These are phyloP conservation scores for Solanum clarkiae DNA, from an alignment of 257 asterid genomes.

Conservation along the genomic window DNA sequence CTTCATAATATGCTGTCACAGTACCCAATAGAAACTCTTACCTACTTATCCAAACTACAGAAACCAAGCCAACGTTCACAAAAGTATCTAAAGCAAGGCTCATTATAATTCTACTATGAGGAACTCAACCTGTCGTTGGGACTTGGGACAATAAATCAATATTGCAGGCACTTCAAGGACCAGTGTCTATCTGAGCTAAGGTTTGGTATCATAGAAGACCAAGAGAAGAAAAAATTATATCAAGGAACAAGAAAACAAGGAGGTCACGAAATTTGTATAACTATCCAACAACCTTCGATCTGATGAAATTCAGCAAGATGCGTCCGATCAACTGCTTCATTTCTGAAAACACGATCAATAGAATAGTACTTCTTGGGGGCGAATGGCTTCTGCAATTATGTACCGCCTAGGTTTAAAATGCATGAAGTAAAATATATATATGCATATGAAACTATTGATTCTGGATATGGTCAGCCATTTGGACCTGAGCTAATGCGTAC, in stretches of 20 bases:
- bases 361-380: constrained; percentile 86
- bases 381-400: constrained; percentile 53
- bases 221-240: background rate
- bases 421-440: background rate
- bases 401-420: background rate
- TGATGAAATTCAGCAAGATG: constrained; percentile 99
- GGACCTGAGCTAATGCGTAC: constrained; percentile 83
- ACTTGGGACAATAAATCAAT: background rate
- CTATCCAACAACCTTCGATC: constrained; percentile 64
- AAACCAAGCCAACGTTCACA: background rate
- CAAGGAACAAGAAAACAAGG: background rate
- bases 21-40: background rate
- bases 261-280: background rate
- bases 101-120: background rate
- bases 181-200: background rate
- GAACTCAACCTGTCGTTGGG: background rate
- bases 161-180: background rate
- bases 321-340: constrained; percentile 96
- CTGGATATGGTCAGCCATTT: background rate
- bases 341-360: constrained; percentile 93
- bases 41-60: background rate
- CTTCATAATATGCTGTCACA: background rate
- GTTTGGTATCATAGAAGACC: background rate
- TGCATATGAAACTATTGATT: background rate
- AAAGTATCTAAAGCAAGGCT: background rate